Evolutionary conservation across 2,329 filamentous ascomycete species (phyloP), one percentile per base, ranked within the genome.

Genomic region (Didymosphaeria variabile): DNA sequence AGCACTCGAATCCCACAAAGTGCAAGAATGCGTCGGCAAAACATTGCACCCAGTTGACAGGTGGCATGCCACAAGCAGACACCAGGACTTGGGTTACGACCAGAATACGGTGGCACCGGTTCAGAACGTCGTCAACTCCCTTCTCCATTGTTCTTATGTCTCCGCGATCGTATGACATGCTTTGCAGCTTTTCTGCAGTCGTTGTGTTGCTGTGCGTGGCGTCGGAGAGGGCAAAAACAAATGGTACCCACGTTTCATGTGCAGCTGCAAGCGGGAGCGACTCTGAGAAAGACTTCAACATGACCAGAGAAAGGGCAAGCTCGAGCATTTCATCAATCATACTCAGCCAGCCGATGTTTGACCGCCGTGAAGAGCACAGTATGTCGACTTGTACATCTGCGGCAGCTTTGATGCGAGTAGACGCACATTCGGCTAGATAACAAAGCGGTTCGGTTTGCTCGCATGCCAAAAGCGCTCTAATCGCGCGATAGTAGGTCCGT

Each of bases 1-100:
- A 51, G 21, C 26, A 51, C n/a, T 51, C 49, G 13, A 51, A 51
- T 10, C 49, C 49, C 17, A 51, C 31, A 23, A 38, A 51, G n/a
- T 36, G 17, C 49, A 51, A 36, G 19, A 51, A 51, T 29, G 19
- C 19, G 10, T 51, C 13, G 2, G 21, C 32, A 21, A 51, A 12
- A 2, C 49, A 17, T 8, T 21, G 8, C 49, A 38, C n/a, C 31
- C 29, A 38, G 17, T 51, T 31, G 10, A 38, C 10, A 8, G 31
- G 2, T 21, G 29, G 31, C 31, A 36, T 13, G 32, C 15, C 31
- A 23, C 31, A 51, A 13, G 49, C 49, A 21, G 21, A 4, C 2
- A 21, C 4, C 31, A 51, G 12, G 1, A 5, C 17, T 12, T 36
- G n/a, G 3, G 32, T 17, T 21, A 15, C 31, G 5, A 7, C 31